Percentiles rank a stretch among this genome's conserved stretches.
Conservation (phyloP, 1,139 yeast genomes). For the Candida sanyaensis region DNA sequence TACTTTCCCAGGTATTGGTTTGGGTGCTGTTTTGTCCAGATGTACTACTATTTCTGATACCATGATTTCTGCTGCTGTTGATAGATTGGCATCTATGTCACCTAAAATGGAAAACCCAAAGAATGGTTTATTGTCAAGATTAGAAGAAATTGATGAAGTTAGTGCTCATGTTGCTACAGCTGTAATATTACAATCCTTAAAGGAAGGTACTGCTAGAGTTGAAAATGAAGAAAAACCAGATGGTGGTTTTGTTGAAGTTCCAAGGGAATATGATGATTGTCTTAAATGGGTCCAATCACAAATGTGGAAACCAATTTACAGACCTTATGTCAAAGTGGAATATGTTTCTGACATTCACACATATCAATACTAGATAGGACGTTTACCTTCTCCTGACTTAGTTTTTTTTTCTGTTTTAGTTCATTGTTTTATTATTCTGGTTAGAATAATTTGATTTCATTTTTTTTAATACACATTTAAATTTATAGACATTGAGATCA, state of each 20-base stretch:
- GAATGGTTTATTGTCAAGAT: conserved; percentile 85
- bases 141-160: conserved; percentile 83
- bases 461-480: no score
- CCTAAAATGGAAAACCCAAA: conserved; percentile 77
- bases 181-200: conserved; percentile 79
- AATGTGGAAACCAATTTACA: conserved; percentile 94
- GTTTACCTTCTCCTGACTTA: no score
- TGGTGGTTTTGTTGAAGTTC: conserved; percentile 69
- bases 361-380: conserved; percentile 51
- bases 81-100: conserved; percentile 79
- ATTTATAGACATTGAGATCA: no score
- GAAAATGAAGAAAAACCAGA: conserved; percentile 63
- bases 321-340: conserved; percentile 81
- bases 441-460: no score
- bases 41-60: conserved; percentile 78
- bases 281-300: conserved; percentile 86
- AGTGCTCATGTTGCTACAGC: conserved; percentile 93
- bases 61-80: conserved; percentile 96
- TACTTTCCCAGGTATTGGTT: conserved; percentile 96
- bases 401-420: no score
- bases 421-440: no score
- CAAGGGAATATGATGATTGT: conserved; percentile 78
- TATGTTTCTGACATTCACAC: conserved; percentile 74
- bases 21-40: conserved; percentile 90
- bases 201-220: conserved; percentile 83